A percentile compares a stretch with the other conserved stretches of the same genome.
Conservation (phyloP, 129 eudicot species). For the Erigeron canadensis region DNA sequence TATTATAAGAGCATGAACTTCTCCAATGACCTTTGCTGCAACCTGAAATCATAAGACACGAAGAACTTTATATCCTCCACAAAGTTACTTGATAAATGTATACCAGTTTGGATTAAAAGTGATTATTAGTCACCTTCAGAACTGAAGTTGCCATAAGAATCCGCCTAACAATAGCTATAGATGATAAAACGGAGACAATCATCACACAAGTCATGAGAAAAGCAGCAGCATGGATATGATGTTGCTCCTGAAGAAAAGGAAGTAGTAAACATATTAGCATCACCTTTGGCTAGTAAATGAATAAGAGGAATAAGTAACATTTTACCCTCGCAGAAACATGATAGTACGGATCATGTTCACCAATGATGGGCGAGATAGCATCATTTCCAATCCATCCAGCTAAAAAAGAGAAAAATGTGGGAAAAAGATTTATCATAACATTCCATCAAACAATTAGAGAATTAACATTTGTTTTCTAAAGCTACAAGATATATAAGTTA, state of each 20-base stretch:
- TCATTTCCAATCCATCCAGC: constrained; percentile 98
- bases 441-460: constrained; percentile 7
- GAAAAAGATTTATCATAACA: neutral
- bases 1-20: constrained; percentile 87
- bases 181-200: constrained; percentile 71
- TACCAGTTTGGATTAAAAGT: neutral
- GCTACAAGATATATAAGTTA: constrained; percentile 2
- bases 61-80: neutral
- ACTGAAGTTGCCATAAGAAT: constrained; percentile 97
- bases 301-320: constrained; percentile 1
- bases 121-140: constrained; percentile 61
- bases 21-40: constrained; percentile 99
- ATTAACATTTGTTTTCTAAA: neutral
- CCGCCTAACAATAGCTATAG: constrained; percentile 84
- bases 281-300: neutral
- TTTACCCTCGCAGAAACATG: constrained; percentile 80
- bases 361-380: constrained; percentile 91
- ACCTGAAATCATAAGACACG: constrained; percentile 48
- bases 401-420: constrained; percentile 25
- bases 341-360: constrained; percentile 87
- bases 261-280: constrained; percentile 16
- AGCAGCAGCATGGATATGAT: constrained; percentile 74
- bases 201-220: constrained; percentile 79
- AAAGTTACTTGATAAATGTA: neutral
- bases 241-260: constrained; percentile 60